Evolutionary conservation across 2,329 filamentous ascomycete species (phyloP), one percentile per base, ranked within the genome.

Genomic region (Botrytis porri): DNA sequence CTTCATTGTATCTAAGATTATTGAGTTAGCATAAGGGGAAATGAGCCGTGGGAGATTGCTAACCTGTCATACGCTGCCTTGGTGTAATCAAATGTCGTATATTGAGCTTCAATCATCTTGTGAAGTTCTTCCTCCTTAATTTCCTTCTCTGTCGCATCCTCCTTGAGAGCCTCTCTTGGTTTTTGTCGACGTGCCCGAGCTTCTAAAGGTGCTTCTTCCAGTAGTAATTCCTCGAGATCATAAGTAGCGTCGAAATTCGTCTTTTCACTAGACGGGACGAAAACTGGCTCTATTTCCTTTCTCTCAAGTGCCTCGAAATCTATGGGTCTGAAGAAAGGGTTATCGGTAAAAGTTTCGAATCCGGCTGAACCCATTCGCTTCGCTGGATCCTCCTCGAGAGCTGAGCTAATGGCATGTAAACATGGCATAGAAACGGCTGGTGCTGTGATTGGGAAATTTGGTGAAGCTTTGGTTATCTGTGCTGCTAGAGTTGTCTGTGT

Each of bases 161-260:
- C 94, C 82, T 96, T 95, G 80, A 99, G 85, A 77, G 93, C 91
- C 76, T 97, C 95, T 75, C 96, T 88, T 2, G 96, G 96, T 82
- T 98, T 98, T 82, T 98, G 96, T 80, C 95, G 90, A 77, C 96
- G 89, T 69, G 96, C 94, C 79, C 96, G 88, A 72, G 96, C 96
- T 82, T 99, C 96, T 8, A 99, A 84, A 1, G 96, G 96, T 20
- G 96, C 96, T 81, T 99, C 96, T 82, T 99, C 96, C 62, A 99
- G 83, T 2, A 99, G 84, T 32, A 99, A 83, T 82, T 99, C 96
- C 81, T 99, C 96, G 69, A 99, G 84, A 82, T 99, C 96, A 81
- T 99, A 98, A 0, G 96, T 99, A 7, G 96, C 96, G 82, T 99
- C 96, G 77, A 99, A 99, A 81, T 99, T 99, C 5, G 96, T 98